phyloP scores from a whole-genome alignment of 371 early-diverging fungal genomes.

The Syncephalis plumigaleata region DNA sequence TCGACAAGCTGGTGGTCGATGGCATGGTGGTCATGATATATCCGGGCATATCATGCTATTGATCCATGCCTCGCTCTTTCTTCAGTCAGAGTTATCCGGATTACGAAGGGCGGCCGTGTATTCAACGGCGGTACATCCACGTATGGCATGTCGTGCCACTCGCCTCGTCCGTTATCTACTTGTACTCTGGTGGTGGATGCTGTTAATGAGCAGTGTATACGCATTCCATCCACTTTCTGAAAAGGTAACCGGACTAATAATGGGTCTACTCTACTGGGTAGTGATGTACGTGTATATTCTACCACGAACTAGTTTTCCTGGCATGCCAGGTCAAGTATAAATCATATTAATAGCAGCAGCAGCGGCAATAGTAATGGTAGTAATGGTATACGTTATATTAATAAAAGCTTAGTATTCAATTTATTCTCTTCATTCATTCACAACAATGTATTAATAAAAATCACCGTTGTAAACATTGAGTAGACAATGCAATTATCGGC shows the following conservation, averaged over 20 bases:
- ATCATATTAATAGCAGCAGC: too few species aligned
- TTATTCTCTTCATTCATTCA: too few species aligned
- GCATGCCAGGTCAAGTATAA: background rate
- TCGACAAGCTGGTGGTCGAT: slow-evolving; percentile 41
- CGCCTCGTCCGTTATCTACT: background rate
- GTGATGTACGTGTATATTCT: background rate
- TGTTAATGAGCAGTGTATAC: background rate
- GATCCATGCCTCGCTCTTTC: slow-evolving; percentile 61
- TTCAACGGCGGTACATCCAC: background rate
- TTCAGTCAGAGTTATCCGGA: slow-evolving; percentile 42
- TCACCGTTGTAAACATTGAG: too few species aligned
- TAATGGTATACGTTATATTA: too few species aligned
- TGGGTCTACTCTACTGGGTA: background rate
- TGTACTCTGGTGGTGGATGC: slow-evolving; percentile 1
- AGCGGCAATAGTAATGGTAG: too few species aligned
- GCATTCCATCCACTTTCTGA: background rate
- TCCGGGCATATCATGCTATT: slow-evolving; percentile 82
- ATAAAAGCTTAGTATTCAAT: too few species aligned
- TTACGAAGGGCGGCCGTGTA: background rate
- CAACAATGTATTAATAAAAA: too few species aligned
- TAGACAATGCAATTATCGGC: too few species aligned
- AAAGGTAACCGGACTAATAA: background rate
- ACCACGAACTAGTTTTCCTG: background rate
- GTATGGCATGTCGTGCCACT: background rate
- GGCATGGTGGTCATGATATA: slow-evolving; percentile 65